Base-by-base conservation (phyloP, 208 protist genomes). In the Wallacemonas sp. region DNA sequence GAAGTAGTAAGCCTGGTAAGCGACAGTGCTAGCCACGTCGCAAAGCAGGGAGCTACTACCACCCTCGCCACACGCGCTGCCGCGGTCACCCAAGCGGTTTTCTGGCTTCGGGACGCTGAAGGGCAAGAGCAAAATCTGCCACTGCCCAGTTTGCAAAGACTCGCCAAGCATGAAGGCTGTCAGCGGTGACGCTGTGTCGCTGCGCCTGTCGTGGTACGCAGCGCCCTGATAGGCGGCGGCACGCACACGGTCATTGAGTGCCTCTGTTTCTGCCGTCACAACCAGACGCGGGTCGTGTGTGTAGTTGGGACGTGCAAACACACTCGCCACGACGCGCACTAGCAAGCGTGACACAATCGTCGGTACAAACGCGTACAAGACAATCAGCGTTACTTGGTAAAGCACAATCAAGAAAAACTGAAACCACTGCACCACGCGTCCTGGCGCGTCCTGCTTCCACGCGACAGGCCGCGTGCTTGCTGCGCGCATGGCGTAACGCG, bases 301-400 rank as follows among this genome's bases (percentile, higher is more conserved):
- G 75, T 89, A 92, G 19, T 36, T 30, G 3, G 79, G 81, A 10
- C 80, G 62, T 15, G 68, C 52, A 2, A 57, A 27, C 12, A 77
- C 21, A 2, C 30, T 58, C 10, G 68, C 38, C 15, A 89, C 33
- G 5, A 73, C 55, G 34, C 46, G 50, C 1, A 92, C 27, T 1
- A 84, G n/a, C 55, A 36, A 66, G n/a, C 68, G 68, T 4, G 73
- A 73, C 6, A 89, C 21, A 22, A 54, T 71, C 17, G 24, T 13
- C 21, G 85, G 85, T 34, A 89, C 12, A 2, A 87, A 32, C 5
- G 85, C 3, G 38, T 52, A 73, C 37, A 75, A 74, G 19, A 54
- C n/a, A 22, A 85, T 73, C 33, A 91, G 29, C 21, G 75, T 41
- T n/a, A 67, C 30, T 26, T 89, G 68, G 26, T 66, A 84, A 19